Percentiles rank a stretch among this genome's conserved stretches.
These are phyloP conservation scores for Rhododendron kiyosumense DNA, from an alignment of 148 eudicot genomes.

Conservation along the genomic window DNA sequence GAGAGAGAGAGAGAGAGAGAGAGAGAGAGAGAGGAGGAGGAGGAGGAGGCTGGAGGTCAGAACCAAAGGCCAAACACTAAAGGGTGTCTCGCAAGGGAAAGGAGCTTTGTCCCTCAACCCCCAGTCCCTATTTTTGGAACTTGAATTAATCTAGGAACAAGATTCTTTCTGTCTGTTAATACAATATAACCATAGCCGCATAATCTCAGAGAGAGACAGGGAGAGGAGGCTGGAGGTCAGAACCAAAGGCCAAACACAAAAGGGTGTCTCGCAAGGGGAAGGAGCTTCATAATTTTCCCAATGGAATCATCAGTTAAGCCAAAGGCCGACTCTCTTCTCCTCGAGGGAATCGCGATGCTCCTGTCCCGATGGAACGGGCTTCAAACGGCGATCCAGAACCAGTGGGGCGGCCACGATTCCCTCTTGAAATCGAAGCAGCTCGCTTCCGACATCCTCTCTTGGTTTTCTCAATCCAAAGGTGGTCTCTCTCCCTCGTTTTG, in stretches of 20 bases:
- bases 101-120: too few relatives aligned
- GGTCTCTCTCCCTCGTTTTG: background rate
- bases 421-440: constrained; percentile 40
- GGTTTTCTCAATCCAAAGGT: constrained; percentile 49
- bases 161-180: background rate
- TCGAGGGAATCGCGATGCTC: constrained; percentile 19
- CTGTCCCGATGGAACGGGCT: constrained; percentile 51
- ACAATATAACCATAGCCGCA: background rate
- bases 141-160: background rate
- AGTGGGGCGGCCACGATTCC: constrained; percentile 71
- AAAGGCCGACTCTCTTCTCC: constrained; percentile 7
- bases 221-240: background rate
- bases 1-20: background rate
- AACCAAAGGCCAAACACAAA: background rate
- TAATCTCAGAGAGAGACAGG: background rate
- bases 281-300: background rate
- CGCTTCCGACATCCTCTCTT: constrained; percentile 37
- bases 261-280: background rate
- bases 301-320: constrained; percentile 2
- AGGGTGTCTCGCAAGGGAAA: background rate
- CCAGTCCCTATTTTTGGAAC: background rate
- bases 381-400: constrained; percentile 48
- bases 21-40: background rate
- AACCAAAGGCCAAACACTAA: background rate
- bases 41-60: background rate